Percentiles rank a stretch among this genome's conserved stretches.
phyloP scores from a whole-genome alignment of 129 eudicot species.

The Pulicaria dysenterica region DNA sequence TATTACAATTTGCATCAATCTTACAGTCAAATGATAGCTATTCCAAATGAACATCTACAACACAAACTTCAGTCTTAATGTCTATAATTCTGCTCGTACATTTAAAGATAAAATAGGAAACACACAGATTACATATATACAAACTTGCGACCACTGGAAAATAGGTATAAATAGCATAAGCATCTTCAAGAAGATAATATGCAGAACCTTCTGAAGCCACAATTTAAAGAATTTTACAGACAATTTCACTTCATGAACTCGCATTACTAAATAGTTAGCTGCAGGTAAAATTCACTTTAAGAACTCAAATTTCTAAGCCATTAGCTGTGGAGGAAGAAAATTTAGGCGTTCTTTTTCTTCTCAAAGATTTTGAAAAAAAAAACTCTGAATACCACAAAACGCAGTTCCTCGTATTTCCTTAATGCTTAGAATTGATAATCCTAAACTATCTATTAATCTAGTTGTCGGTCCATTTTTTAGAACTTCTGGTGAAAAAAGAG shows the following conservation, averaged over 20 bases:
- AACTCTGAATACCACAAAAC: not conserved
- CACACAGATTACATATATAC: not conserved
- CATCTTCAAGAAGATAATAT: conserved; percentile 7
- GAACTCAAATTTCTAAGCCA: not conserved
- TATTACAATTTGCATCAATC: too few relatives aligned
- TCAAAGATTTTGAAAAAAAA: not conserved
- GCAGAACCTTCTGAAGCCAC: not conserved
- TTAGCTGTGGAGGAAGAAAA: not conserved
- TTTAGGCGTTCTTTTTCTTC: conserved; percentile 18
- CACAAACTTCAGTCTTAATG: too few relatives aligned
- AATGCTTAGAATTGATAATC: not conserved
- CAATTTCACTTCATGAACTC: conserved; percentile 14
- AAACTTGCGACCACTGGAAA: not conserved
- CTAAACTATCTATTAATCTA: not conserved
- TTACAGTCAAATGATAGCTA: too few relatives aligned
- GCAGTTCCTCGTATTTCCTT: conserved; percentile 9
- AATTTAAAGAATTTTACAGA: not conserved
- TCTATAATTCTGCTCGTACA: too few relatives aligned
- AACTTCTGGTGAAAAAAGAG: not conserved
- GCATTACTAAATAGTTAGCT: not conserved
- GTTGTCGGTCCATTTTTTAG: conserved; percentile 10
- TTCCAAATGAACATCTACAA: too few relatives aligned
- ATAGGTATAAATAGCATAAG: not conserved
- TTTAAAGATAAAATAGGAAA: not conserved
- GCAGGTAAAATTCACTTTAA: not conserved